Percentiles rank a stretch among this genome's conserved stretches.
Evolutionary conservation across 2,329 filamentous ascomycete species (phyloP).

Genomic region (Parasarocladium wereldwijsianum): DNA sequence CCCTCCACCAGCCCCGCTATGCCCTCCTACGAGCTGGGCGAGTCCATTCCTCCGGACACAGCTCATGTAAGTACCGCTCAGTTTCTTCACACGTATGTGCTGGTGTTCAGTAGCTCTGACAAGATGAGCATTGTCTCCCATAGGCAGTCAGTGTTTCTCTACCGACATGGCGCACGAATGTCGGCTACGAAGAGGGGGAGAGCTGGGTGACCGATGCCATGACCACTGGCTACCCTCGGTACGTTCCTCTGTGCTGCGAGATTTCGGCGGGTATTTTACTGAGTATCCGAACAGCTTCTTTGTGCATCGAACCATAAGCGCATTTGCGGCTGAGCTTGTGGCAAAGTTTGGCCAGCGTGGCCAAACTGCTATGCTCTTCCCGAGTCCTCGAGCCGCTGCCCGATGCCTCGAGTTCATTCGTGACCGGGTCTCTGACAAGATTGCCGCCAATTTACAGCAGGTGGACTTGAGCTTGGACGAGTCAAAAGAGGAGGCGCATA

Average conservation of each 20-base stretch:
- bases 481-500: conserved; percentile 32
- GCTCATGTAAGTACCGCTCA: conserved; percentile 47
- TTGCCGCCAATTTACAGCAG: conserved; percentile 32
- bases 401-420: conserved; percentile 64
- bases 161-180: conserved; percentile 80
- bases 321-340: conserved; percentile 55
- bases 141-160: conserved; percentile 93
- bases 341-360: conserved; percentile 44
- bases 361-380: conserved; percentile 70
- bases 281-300: conserved; percentile 58
- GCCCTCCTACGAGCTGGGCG: conserved; percentile 42
- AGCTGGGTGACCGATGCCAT: conserved; percentile 74
- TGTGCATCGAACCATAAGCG: conserved; percentile 69
- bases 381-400: conserved; percentile 52
- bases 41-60: conserved; percentile 64
- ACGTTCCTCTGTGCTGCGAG: too few relatives aligned
- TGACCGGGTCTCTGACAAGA: conserved; percentile 37
- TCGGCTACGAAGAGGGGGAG: conserved; percentile 89
- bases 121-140: background rate
- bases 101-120: background rate
- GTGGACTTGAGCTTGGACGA: conserved; percentile 50
- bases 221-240: conserved; percentile 84
- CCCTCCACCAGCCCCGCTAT: too few relatives aligned
- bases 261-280: conserved; percentile 2
- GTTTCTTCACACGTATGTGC: background rate